Conservation (phyloP, 441 rosid species). For the Cnidoscolus chayamansa region DNA sequence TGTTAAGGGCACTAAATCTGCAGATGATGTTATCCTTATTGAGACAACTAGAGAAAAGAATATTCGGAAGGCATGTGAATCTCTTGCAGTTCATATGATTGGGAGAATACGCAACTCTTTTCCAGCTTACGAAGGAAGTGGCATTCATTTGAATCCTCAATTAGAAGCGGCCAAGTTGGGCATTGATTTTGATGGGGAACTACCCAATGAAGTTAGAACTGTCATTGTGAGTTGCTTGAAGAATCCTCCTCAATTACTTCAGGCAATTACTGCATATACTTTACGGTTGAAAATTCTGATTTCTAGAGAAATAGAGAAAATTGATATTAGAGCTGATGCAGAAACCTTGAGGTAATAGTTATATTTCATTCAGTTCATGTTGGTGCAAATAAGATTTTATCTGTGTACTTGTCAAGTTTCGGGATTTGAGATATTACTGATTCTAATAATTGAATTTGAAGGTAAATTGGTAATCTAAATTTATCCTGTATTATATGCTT, state of each 20-base stretch:
- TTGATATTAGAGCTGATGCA: constrained; percentile 93
- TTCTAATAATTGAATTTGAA: neutral
- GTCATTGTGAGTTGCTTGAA: constrained; percentile 58
- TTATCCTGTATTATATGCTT: neutral
- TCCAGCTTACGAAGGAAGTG: constrained; percentile 92
- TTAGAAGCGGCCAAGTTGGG: constrained; percentile 71
- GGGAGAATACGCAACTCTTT: constrained; percentile 65
- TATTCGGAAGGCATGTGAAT: constrained; percentile 82
- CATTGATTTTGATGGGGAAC: constrained; percentile 76
- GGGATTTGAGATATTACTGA: neutral
- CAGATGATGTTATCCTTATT: constrained; percentile 80
- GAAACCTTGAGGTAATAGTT: constrained; percentile 56
- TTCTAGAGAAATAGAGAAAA: constrained; percentile 78
- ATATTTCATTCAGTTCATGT: constrained; percentile 10
- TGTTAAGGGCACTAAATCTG: constrained; percentile 69
- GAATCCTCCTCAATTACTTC: constrained; percentile 77
- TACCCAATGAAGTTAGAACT: constrained; percentile 67
- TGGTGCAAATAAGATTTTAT: neutral
- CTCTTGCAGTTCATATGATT: constrained; percentile 62
- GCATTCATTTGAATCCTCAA: constrained; percentile 76
- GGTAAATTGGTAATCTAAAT: neutral
- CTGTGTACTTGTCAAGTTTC: constrained; percentile 12
- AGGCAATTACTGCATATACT: constrained; percentile 67
- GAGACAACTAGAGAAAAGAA: constrained; percentile 77
- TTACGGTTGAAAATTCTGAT: constrained; percentile 57